Evolutionary conservation across 805 yeast species (phyloP).

Genomic region (Danielozyma ontarioensis): DNA sequence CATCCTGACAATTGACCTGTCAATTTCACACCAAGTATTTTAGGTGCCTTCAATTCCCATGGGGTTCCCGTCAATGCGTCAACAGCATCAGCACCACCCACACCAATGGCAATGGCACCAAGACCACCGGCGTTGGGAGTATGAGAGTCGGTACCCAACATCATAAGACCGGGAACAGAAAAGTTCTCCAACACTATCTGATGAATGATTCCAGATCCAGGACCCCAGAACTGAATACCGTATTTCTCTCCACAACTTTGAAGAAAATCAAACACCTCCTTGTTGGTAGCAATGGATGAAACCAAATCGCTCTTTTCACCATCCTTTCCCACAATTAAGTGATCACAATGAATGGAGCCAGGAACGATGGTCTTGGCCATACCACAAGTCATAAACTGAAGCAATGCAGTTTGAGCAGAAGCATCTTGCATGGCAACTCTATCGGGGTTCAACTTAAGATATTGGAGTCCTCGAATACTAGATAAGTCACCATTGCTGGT

Average conservation of each 20-base stretch:
- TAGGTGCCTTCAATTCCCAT: conserved; percentile 98
- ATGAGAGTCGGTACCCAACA: conserved; percentile 98
- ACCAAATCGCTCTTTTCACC: conserved; percentile 84
- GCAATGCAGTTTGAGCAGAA: conserved; percentile 98
- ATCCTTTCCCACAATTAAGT: conserved; percentile 92
- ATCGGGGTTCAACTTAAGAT: conserved; percentile 91
- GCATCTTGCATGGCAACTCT: conserved; percentile 99
- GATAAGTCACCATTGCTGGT: conserved; percentile 42
- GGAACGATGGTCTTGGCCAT: conserved; percentile 86
- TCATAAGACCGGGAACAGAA: conserved; percentile 93
- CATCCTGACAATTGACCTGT: conserved; percentile 88
- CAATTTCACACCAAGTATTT: conserved; percentile 86
- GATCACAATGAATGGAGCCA: conserved; percentile 96
- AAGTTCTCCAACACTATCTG: conserved; percentile 96
- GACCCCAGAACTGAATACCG: conserved; percentile 98
- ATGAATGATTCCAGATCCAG: conserved; percentile 98
- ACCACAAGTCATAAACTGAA: conserved; percentile 97
- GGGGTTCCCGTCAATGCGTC: conserved; percentile 96
- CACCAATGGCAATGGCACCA: conserved; percentile 98
- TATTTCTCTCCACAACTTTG: conserved; percentile 90
- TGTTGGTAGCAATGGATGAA: conserved; percentile 77
- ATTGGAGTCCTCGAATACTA: conserved; percentile 77
- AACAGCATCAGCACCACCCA: conserved; percentile 99
- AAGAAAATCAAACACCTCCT: conserved; percentile 93
- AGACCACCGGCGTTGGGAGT: conserved; percentile 99